Evolutionary conservation across 345 rosid species (phyloP).

Genomic region (Moricandia moricandioides): DNA sequence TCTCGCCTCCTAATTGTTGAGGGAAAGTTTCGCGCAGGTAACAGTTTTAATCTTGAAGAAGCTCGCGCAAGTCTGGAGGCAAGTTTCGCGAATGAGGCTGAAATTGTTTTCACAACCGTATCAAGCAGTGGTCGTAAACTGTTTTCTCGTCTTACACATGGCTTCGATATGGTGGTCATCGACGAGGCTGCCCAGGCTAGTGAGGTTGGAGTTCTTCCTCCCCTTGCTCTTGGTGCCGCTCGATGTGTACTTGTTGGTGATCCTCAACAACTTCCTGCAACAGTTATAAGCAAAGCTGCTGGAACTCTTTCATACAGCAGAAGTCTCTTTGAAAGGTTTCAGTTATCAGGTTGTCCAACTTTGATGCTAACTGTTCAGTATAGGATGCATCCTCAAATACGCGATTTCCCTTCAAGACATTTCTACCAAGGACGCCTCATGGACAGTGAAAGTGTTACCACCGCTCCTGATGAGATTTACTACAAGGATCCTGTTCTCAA

Average conservation of each 20-base stretch:
- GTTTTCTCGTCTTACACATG: slow-evolving; percentile 96
- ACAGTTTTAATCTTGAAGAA: slow-evolving; percentile 88
- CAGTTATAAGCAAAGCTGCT: slow-evolving; percentile 97
- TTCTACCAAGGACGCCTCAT: slow-evolving; percentile 96
- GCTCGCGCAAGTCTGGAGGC: slow-evolving; percentile 98
- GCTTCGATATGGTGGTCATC: slow-evolving; percentile 99
- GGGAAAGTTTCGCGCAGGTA: slow-evolving; percentile 69
- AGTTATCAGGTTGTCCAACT: slow-evolving; percentile 96
- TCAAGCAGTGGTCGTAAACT: slow-evolving; percentile 98
- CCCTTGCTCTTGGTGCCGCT: slow-evolving; percentile 93
- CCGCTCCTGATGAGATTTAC: slow-evolving; percentile 79
- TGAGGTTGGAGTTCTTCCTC: slow-evolving; percentile 94
- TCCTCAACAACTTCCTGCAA: slow-evolving; percentile 99
- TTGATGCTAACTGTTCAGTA: slow-evolving; percentile 93
- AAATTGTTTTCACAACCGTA: slow-evolving; percentile 98
- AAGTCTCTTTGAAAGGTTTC: slow-evolving; percentile 98
- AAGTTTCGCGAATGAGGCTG: slow-evolving; percentile 98
- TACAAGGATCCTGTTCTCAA: slow-evolving; percentile 82
- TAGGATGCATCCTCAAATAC: slow-evolving; percentile 95
- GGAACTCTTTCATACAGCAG: slow-evolving; percentile 93
- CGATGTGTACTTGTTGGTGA: slow-evolving; percentile 99
- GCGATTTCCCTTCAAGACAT: slow-evolving; percentile 96
- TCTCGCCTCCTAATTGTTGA: slow-evolving; percentile 92
- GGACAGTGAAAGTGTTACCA: slow-evolving; percentile 82
- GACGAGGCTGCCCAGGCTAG: slow-evolving; percentile 99